Percentiles rank a stretch among this genome's conserved stretches.
Conservation (phyloP, 345 rosid genomes). For the Triadica sebifera region DNA sequence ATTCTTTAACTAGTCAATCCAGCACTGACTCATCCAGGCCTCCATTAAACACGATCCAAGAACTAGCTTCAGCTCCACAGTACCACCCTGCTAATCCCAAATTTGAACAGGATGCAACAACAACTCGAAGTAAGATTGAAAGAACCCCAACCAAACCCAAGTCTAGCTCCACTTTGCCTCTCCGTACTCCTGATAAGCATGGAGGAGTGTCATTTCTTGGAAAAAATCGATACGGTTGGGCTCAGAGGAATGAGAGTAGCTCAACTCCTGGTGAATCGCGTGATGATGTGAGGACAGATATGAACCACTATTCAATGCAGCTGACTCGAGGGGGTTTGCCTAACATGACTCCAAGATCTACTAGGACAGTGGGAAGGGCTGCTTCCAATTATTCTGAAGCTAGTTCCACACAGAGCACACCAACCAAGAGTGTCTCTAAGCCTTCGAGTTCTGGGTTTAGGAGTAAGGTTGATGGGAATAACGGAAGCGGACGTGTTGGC, state of each 20-base stretch:
- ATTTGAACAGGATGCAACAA: slow-evolving; percentile 33
- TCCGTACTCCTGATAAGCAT: slow-evolving; percentile 71
- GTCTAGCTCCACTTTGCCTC: slow-evolving; percentile 51
- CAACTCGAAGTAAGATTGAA: slow-evolving; percentile 41
- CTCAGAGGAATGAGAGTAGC: slow-evolving; percentile 43
- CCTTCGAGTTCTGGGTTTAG: slow-evolving; percentile 63
- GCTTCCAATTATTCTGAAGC: slow-evolving; percentile 47
- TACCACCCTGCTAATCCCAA: slow-evolving; percentile 22
- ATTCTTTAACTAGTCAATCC: slow-evolving; percentile 43
- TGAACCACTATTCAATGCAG: slow-evolving; percentile 2
- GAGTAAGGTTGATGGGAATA: slow-evolving; percentile 53
- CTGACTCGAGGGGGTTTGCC: slow-evolving; percentile 4
- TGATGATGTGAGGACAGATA: slow-evolving; percentile 31
- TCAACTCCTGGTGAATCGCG: slow-evolving; percentile 16
- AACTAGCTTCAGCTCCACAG: slow-evolving; percentile 24
- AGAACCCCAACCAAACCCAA: slow-evolving; percentile 70
- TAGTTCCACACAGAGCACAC: slow-evolving; percentile 81
- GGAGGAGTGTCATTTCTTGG: slow-evolving; percentile 32
- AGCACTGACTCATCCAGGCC: slow-evolving; percentile 54
- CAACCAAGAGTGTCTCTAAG: slow-evolving; percentile 85
- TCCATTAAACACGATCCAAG: slow-evolving; percentile 64
- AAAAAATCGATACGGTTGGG: slow-evolving; percentile 70
- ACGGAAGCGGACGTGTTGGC: slow-evolving; percentile 45
- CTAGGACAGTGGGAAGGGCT: slow-evolving; percentile 42
- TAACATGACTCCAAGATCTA: slow-evolving; percentile 56